These are phyloP conservation scores for Arabidopsis thaliana DNA, from an alignment of 345 rosid species.

Conservation along the genomic window TAIR10.1 NC_003076.8:20459001-20459500, in stretches of 20 bases:
- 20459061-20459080: no score
- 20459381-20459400: conserved; percentile 41
- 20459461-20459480: not conserved
- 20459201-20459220: not conserved
- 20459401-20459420: conserved; percentile 66
- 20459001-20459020: no score
- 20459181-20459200: no score
- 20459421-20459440: conserved; percentile 50
- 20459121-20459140: no score
- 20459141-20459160: no score
- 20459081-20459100: no score
- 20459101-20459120: no score
- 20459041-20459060: no score
- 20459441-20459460: not conserved
- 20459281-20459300: conserved; percentile 23
- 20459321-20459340: conserved; percentile 35
- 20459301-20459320: conserved; percentile 21
- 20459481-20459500: conserved; percentile 14
- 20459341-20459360: conserved; percentile 29
- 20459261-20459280: conserved; percentile 15
- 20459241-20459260: conserved; percentile 43
- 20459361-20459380: conserved; percentile 51
- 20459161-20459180: no score
- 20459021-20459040: no score
- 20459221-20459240: conserved; percentile 20